Conservation (phyloP, 768 basidiomycete genomes). For the Solioccasus polychromus region DNA sequence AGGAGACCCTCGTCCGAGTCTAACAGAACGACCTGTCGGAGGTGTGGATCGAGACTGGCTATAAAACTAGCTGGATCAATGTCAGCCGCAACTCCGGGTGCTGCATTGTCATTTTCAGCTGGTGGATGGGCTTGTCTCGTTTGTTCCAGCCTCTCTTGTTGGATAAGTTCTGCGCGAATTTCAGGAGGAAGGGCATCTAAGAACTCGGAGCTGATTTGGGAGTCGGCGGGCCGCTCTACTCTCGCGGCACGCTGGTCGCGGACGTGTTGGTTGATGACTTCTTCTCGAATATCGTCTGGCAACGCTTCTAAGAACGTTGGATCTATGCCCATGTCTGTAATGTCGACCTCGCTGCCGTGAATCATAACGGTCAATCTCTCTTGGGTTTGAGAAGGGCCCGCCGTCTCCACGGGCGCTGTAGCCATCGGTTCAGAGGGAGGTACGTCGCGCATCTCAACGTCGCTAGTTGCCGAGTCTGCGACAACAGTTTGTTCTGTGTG, state of each 20-base stretch:
- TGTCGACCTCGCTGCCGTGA: conserved; percentile 91
- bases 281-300: conserved; percentile 98
- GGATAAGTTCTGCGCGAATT: conserved; percentile 94
- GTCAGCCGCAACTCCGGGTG: conserved; percentile 52
- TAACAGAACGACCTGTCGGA: conserved; percentile 87
- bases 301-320: conserved; percentile 96
- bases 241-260: conserved; percentile 84
- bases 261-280: conserved; percentile 95
- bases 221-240: conserved; percentile 72
- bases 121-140: conserved; percentile 47
- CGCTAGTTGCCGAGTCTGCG: conserved; percentile 35
- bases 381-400: conserved; percentile 36
- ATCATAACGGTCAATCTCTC: conserved; percentile 86
- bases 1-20: conserved; percentile 87
- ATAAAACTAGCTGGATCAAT: conserved; percentile 91
- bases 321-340: conserved; percentile 98
- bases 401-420: conserved; percentile 15
- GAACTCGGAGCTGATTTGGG: conserved; percentile 92
- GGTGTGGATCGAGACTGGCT: conserved; percentile 83
- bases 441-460: conserved; percentile 52
- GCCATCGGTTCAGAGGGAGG: conserved; percentile 19
- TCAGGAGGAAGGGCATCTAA: conserved; percentile 94
- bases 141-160: conserved; percentile 88
- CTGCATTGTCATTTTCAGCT: conserved; percentile 26
- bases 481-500: conserved; percentile 15